Conservation (phyloP, 148 eudicot species). For the Amaranthus palmeri region DNA sequence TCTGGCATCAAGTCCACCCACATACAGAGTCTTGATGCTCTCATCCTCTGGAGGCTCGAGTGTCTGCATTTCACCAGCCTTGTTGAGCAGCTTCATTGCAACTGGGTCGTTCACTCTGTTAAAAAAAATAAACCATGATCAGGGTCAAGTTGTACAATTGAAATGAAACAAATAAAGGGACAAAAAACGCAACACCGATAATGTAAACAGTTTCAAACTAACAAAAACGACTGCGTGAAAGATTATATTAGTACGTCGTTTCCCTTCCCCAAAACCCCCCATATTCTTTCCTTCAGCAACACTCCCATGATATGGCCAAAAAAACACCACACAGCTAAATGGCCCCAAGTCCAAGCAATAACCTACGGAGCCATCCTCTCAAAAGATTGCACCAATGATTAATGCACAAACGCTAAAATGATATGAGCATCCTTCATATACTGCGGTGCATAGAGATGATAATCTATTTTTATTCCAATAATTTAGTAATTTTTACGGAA, state of each 20-base stretch:
- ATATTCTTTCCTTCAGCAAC: not conserved
- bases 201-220: not conserved
- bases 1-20: slow-evolving; percentile 86
- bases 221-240: not conserved
- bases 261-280: not conserved
- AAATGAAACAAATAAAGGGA: not conserved
- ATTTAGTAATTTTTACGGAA: too few relatives aligned
- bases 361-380: not conserved
- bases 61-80: slow-evolving; percentile 95
- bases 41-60: slow-evolving; percentile 87
- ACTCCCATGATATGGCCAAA: not conserved
- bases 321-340: not conserved
- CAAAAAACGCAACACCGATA: not conserved
- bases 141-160: not conserved
- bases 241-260: not conserved
- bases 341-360: not conserved
- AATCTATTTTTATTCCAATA: too few relatives aligned
- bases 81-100: slow-evolving; percentile 82
- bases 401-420: not conserved
- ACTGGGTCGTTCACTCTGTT: slow-evolving; percentile 95
- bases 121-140: not conserved
- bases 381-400: not conserved
- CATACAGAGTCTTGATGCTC: slow-evolving; percentile 83
- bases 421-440: too few relatives aligned
- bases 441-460: too few relatives aligned